These are phyloP conservation scores for Piromyces finnis DNA, from an alignment of 192 early-diverging fungal genomes.

Conservation along the genomic window DNA sequence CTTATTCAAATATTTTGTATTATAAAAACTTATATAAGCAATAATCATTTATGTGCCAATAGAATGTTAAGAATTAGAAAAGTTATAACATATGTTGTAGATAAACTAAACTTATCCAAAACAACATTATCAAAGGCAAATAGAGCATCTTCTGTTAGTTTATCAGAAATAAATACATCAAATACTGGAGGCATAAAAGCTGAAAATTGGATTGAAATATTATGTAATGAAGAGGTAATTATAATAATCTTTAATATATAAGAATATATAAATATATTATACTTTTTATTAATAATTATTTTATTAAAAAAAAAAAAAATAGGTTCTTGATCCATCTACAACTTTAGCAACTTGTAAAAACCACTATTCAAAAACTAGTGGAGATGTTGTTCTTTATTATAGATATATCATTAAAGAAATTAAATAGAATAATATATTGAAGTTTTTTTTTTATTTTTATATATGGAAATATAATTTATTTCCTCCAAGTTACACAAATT, in stretches of 20 bases:
- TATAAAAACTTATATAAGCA: slow-evolving; percentile 5
- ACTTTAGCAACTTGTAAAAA: slow-evolving; percentile 23
- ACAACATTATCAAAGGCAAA: background rate
- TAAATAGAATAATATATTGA: background rate
- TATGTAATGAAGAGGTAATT: slow-evolving; percentile 31
- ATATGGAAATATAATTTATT: too few relatives aligned
- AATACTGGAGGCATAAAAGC: slow-evolving; percentile 12
- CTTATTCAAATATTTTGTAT: too few relatives aligned
- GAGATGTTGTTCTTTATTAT: slow-evolving; percentile 20
- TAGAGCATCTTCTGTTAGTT: slow-evolving; percentile 2
- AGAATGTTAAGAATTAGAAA: slow-evolving; percentile 77
- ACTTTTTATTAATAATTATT: too few relatives aligned
- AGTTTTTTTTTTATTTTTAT: too few relatives aligned
- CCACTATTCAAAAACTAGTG: slow-evolving; percentile 18
- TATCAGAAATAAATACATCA: background rate
- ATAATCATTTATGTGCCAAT: slow-evolving; percentile 63
- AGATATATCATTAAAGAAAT: background rate
- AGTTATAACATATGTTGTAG: slow-evolving; percentile 62
- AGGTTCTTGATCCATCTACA: background rate
- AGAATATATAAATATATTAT: too few relatives aligned
- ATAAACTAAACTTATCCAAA: slow-evolving; percentile 46
- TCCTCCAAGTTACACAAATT: too few relatives aligned
- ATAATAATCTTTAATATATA: too few relatives aligned
- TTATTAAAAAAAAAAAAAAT: too few relatives aligned
- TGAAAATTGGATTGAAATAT: slow-evolving; percentile 31